Percentiles rank a stretch among this genome's conserved stretches.
phyloP scores from a whole-genome alignment of 441 rosid genomes.

The Populus tomentosa region DNA sequence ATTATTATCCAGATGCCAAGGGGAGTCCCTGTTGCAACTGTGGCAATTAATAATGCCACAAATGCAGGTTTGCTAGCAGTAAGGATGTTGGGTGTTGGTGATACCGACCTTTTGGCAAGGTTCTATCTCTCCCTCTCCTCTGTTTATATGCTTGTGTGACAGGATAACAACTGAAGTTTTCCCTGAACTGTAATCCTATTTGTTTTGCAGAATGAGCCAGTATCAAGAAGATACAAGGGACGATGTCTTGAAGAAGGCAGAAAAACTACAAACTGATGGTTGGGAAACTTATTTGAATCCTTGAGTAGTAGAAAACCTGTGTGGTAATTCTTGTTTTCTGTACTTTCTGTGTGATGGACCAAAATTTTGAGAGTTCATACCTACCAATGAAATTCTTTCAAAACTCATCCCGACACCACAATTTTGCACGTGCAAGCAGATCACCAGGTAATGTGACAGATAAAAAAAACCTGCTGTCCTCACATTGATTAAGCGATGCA shows the following conservation, averaged over 20 bases:
- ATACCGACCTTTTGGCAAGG: constrained; percentile 61
- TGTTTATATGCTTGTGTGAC: neutral
- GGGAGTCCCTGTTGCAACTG: constrained; percentile 95
- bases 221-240: constrained; percentile 74
- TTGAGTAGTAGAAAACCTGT: constrained; percentile 2
- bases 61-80: constrained; percentile 87
- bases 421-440: neutral
- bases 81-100: constrained; percentile 65
- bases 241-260: constrained; percentile 61
- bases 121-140: constrained; percentile 15
- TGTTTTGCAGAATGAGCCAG: constrained; percentile 66
- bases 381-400: neutral
- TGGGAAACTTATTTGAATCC: constrained; percentile 76
- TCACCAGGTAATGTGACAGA: neutral
- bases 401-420: neutral
- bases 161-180: neutral
- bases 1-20: constrained; percentile 68
- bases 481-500: neutral
- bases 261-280: constrained; percentile 55
- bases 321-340: neutral
- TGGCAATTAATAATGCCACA: constrained; percentile 86
- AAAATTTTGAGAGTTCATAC: neutral
- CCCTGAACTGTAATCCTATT: neutral
- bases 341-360: neutral
- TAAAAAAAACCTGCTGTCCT: neutral